Evolutionary conservation across 179 eudicot genomes (phyloP).

Genomic region (Silene vulgaris): DNA sequence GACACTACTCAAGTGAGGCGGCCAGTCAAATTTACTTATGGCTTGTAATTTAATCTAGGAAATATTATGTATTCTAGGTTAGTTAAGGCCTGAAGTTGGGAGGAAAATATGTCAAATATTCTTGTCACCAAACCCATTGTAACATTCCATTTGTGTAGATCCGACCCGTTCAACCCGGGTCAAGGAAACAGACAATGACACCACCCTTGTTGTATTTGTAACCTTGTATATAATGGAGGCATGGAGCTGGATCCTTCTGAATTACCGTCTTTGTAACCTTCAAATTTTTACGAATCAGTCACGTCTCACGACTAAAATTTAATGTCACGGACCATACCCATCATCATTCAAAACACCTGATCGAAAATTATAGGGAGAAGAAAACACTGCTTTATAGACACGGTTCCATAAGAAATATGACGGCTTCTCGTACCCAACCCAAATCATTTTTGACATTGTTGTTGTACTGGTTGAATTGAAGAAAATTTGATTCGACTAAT

Average conservation of each 20-base stretch:
- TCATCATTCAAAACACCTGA: too few relatives aligned
- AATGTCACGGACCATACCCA: too few relatives aligned
- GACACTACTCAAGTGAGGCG: neutral
- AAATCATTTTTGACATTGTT: too few relatives aligned
- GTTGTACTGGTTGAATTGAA: too few relatives aligned
- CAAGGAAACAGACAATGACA: neutral
- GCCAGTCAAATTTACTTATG: neutral
- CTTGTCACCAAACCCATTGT: neutral
- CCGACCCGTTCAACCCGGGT: neutral
- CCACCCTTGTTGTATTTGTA: neutral
- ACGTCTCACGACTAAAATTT: too few relatives aligned
- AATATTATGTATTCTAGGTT: neutral
- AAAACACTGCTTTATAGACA: too few relatives aligned
- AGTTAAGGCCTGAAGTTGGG: neutral
- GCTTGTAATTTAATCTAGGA: neutral
- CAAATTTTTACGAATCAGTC: too few relatives aligned
- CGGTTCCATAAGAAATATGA: too few relatives aligned
- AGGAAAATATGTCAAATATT: neutral
- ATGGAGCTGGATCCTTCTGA: neutral
- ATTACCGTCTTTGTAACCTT: neutral
- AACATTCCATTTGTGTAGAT: neutral
- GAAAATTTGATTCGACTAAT: too few relatives aligned
- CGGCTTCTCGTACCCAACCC: too few relatives aligned
- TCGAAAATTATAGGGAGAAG: too few relatives aligned
- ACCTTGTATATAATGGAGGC: neutral